Evolutionary conservation across 257 asterid species (phyloP).

Genomic region (Forsythia suspensa): DNA sequence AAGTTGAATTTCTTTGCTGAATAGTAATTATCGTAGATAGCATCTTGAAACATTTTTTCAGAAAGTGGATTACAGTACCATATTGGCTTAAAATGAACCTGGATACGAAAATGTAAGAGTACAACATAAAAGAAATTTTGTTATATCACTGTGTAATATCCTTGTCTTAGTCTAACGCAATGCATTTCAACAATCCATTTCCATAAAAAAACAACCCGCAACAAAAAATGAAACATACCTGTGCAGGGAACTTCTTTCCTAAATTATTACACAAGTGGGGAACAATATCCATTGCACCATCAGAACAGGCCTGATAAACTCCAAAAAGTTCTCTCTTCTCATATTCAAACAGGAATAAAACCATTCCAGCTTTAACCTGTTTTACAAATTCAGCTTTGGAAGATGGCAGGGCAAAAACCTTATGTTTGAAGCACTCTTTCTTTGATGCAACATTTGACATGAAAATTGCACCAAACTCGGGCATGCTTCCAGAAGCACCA

Average conservation of each 20-base stretch:
- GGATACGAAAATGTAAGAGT: constrained; percentile 26
- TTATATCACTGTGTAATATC: neutral
- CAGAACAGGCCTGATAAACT: constrained; percentile 71
- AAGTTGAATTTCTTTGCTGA: constrained; percentile 61
- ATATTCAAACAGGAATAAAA: constrained; percentile 73
- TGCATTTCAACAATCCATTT: neutral
- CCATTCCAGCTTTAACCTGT: constrained; percentile 71
- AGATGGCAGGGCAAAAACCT: constrained; percentile 61
- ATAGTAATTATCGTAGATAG: constrained; percentile 71
- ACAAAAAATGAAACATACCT: constrained; percentile 40
- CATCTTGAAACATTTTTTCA: constrained; percentile 64
- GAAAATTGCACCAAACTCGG: constrained; percentile 87
- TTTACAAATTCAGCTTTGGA: constrained; percentile 54
- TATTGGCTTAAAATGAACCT: constrained; percentile 59
- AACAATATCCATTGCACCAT: constrained; percentile 65
- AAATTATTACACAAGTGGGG: constrained; percentile 54
- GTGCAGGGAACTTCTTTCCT: constrained; percentile 66
- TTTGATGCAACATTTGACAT: constrained; percentile 55
- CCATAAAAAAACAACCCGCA: constrained; percentile 11
- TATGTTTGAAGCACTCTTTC: constrained; percentile 55
- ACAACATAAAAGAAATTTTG: constrained; percentile 20
- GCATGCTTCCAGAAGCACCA: constrained; percentile 49
- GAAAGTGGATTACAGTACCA: constrained; percentile 76
- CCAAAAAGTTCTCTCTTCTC: constrained; percentile 72
- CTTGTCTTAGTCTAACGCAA: neutral